Conservation (phyloP, 2,329 filamentous ascomycete species). For the Lachnellula willkommii region DNA sequence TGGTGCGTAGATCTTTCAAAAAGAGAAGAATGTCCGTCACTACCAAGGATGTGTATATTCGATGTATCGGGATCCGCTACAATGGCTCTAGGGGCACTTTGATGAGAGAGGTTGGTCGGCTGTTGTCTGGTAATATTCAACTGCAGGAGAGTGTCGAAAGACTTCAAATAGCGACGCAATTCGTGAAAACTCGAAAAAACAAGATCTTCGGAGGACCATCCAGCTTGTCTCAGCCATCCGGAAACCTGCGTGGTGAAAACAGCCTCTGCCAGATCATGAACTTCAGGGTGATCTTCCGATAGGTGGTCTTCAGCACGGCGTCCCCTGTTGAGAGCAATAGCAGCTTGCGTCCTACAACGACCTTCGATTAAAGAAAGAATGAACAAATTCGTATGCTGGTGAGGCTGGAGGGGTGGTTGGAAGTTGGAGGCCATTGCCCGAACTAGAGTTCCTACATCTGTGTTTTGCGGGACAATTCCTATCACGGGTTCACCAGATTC, state of each 20-base stretch:
- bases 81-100: conserved; percentile 5
- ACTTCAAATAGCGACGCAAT: conserved; percentile 21
- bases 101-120: neutral
- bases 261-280: conserved; percentile 18
- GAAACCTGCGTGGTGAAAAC: conserved; percentile 22
- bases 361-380: conserved; percentile 30
- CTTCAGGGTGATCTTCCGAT: conserved; percentile 24
- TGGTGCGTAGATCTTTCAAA: conserved; percentile 1
- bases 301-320: conserved; percentile 20
- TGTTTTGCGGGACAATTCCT: neutral
- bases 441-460: conserved; percentile 4
- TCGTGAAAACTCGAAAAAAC: conserved; percentile 12
- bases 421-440: conserved; percentile 7
- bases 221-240: conserved; percentile 19
- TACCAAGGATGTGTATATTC: neutral
- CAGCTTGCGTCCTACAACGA: conserved; percentile 27
- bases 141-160: conserved; percentile 24
- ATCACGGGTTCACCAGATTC: neutral
- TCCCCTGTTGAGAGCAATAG: conserved; percentile 19
- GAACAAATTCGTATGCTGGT: conserved; percentile 23
- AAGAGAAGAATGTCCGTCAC: conserved; percentile 1
- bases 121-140: conserved; percentile 18
- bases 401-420: conserved; percentile 15
- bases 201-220: conserved; percentile 25
- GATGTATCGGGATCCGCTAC: conserved; percentile 1